A percentile compares a stretch with the other conserved stretches of the same genome.
Evolutionary conservation across 352 stramenopile genomes (phyloP).

Genomic region (Thraustochytrium aureum): DNA sequence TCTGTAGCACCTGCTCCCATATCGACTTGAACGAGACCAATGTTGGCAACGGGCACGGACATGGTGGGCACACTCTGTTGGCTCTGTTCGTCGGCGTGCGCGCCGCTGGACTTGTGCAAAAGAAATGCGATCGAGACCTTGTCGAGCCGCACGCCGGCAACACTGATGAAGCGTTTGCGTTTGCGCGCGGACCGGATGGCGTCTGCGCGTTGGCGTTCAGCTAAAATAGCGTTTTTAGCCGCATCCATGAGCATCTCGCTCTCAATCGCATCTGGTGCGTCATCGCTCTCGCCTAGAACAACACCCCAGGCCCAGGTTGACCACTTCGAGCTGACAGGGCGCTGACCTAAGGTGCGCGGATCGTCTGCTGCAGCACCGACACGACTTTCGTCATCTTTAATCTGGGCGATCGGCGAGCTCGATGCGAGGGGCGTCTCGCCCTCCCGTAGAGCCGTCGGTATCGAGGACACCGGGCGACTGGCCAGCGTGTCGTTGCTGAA

Average conservation of each 20-base stretch:
- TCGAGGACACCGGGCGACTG: too few relatives aligned
- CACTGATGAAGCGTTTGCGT: constrained; percentile 14
- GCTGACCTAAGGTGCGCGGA: too few relatives aligned
- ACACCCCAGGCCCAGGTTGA: constrained; percentile 48
- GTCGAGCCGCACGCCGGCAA: constrained; percentile 22
- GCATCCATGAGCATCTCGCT: constrained; percentile 41
- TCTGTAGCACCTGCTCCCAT: too few relatives aligned
- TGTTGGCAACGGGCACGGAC: constrained; percentile 43
- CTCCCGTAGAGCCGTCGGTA: too few relatives aligned
- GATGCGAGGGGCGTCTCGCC: too few relatives aligned
- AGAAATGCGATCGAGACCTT: constrained; percentile 1
- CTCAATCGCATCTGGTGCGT: constrained; percentile 33
- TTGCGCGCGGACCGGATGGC: not conserved
- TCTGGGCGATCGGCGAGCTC: too few relatives aligned
- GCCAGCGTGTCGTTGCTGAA: too few relatives aligned
- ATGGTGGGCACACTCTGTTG: not conserved
- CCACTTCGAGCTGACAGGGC: too few relatives aligned
- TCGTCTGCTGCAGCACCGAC: too few relatives aligned
- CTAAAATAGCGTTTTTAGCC: constrained; percentile 3
- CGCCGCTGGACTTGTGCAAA: not conserved
- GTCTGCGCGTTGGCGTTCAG: not conserved
- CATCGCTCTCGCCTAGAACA: constrained; percentile 17
- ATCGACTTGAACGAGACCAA: constrained; percentile 30
- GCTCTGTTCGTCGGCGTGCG: not conserved
- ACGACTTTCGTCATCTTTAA: too few relatives aligned